These are phyloP conservation scores for Colletotrichum kahawae DNA, from an alignment of 2,329 filamentous ascomycete species.

Conservation along the genomic window DNA sequence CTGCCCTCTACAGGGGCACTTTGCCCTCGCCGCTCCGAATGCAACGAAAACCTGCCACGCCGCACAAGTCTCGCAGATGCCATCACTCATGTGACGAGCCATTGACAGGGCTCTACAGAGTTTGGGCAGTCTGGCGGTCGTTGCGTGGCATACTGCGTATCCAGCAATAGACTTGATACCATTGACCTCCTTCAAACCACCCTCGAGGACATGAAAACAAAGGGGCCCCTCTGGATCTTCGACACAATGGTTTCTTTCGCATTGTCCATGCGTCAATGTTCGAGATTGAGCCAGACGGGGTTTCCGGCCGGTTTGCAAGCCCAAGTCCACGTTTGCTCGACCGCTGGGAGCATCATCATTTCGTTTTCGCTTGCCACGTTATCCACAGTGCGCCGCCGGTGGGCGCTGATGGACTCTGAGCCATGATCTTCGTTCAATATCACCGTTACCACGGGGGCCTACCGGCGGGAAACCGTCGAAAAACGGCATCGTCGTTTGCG, in stretches of 20 bases:
- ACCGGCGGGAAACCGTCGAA: neutral
- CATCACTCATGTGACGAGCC: conserved; percentile 18
- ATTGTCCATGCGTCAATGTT: neutral
- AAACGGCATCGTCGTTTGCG: neutral
- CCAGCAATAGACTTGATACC: neutral
- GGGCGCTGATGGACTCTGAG: neutral
- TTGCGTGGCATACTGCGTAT: neutral
- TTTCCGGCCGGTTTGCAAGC: neutral
- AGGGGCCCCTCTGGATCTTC: neutral
- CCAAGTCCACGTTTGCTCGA: neutral
- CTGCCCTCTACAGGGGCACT: neutral
- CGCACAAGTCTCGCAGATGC: conserved; percentile 3
- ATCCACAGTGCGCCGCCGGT: neutral
- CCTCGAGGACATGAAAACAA: neutral
- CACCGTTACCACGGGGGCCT: neutral
- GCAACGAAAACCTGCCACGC: neutral
- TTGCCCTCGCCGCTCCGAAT: neutral
- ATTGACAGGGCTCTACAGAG: neutral
- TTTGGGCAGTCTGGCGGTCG: neutral
- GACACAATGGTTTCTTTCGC: neutral
- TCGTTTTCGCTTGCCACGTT: neutral
- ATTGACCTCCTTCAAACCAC: neutral
- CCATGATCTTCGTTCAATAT: neutral
- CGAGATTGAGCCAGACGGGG: neutral
- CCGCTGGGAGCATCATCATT: neutral